Conservation (phyloP, 192 early-diverging fungal species). For the Cladochytrium replicatum region DNA sequence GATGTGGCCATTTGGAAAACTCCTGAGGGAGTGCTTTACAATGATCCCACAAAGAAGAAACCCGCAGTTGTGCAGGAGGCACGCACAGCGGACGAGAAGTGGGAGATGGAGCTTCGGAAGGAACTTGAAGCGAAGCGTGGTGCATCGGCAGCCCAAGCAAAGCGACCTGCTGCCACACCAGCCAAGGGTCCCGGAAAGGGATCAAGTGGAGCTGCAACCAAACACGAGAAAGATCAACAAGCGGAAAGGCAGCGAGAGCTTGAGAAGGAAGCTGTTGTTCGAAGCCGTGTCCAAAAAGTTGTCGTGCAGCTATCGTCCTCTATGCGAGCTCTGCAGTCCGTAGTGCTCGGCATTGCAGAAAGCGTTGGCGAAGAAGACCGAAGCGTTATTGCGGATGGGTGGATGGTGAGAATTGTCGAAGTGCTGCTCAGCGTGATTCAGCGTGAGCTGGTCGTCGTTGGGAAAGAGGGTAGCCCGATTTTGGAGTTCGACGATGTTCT, state of each 20-base stretch:
- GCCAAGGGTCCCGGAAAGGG: conserved; percentile 5
- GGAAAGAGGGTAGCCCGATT: no score
- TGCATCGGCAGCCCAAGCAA: no score
- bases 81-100: conserved; percentile 59
- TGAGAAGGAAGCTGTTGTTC: conserved; percentile 61
- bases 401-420: conserved; percentile 16
- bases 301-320: conserved; percentile 42
- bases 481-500: no score
- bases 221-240: conserved; percentile 31
- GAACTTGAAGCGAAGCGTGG: conserved; percentile 56
- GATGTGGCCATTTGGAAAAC: conserved; percentile 66
- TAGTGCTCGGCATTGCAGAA: conserved; percentile 46
- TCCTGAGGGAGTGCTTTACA: conserved; percentile 54
- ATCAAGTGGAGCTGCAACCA: conserved; percentile 5
- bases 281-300: conserved; percentile 49
- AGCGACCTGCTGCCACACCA: conserved; percentile 29
- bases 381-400: conserved; percentile 41
- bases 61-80: conserved; percentile 14
- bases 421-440: conserved; percentile 30
- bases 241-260: no score
- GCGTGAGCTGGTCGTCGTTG: conserved; percentile 22
- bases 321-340: conserved; percentile 54
- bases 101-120: conserved; percentile 66
- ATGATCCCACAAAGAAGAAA: conserved; percentile 54
- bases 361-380: conserved; percentile 46